Base-by-base conservation (phyloP, 495 filamentous ascomycete species). In the Achaetomiella virescens region DNA sequence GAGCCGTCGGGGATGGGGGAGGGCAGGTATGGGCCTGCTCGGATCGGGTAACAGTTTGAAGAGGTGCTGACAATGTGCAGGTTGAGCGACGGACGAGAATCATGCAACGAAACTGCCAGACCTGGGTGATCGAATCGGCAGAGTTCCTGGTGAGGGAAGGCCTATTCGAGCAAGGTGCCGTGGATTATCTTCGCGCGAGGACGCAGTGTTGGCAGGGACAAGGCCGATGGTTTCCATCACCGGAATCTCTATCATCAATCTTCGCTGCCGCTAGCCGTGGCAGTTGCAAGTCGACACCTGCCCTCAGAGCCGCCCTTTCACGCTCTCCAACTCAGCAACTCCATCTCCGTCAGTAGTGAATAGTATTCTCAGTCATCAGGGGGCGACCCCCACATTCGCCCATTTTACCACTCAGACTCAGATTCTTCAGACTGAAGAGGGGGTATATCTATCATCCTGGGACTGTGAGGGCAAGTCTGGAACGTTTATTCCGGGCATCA, bases 101-200 rank as follows among this genome's bases (percentile, higher is more conserved):
- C 15, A 58, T 20, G 36, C 49, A 58, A 20, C 33, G 56, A 4
- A 58, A 58, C 43, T 52, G 49, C 43, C 48, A 58, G 55, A 58
- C 55, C 4, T 58, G 56, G 56, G 24, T 58, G 10, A 20, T 58
- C 4, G 56, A 58, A 44, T 38, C 56, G 36, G 49, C 49, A 1
- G 56, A 58, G 49, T 20, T 41, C 36, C 25, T 48, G 10, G 56
- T 53, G 7, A 42, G 25, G 27, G 50, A 52, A 25, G 56, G 49
- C 0, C 37, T 53, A 1, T 53, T 53, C 15, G 45, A 54, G 6
- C 56, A 53, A 11, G 10, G 22, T 4, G 56, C 48, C 0, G 37
- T 43, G 24, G 48, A 52, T 14, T 58, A 47, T n/a, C 44, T 58
- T 12, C 38, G 35, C 17, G 25, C 43, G 14, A 42, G 24, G 11